Percentiles rank a stretch among this genome's conserved stretches.
These are phyloP conservation scores for Colletotrichum lentis DNA, from an alignment of 2,329 filamentous ascomycete genomes.

Conservation along the genomic window DNA sequence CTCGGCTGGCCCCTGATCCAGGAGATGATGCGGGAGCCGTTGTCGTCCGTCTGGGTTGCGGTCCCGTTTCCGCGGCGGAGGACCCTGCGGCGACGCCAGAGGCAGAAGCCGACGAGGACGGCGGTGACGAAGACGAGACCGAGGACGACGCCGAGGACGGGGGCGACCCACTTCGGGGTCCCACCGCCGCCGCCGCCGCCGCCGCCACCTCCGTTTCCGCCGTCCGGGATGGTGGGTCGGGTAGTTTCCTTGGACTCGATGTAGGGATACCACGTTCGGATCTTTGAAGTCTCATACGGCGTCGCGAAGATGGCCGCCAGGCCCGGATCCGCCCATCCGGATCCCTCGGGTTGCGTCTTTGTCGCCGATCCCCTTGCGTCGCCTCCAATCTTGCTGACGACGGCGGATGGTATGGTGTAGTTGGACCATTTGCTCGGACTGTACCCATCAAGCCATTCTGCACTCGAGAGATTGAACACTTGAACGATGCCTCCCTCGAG, in stretches of 20 bases:
- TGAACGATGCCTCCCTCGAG: slow-evolving; percentile 62
- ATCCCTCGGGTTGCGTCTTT: slow-evolving; percentile 67
- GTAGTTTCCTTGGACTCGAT: slow-evolving; percentile 45
- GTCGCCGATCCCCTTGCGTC: slow-evolving; percentile 73
- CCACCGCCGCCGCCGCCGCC: slow-evolving; percentile 42
- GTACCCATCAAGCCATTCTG: slow-evolving; percentile 75
- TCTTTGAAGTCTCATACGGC: slow-evolving; percentile 64
- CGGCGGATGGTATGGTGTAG: slow-evolving; percentile 74
- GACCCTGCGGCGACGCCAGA: slow-evolving; percentile 61
- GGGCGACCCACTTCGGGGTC: slow-evolving; percentile 66
- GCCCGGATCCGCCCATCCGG: slow-evolving; percentile 59
- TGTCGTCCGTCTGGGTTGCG: slow-evolving; percentile 56
- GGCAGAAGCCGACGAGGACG: slow-evolving; percentile 58
- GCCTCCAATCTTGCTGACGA: slow-evolving; percentile 74
- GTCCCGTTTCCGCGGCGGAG: slow-evolving; percentile 50
- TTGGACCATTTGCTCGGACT: slow-evolving; percentile 67
- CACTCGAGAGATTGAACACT: slow-evolving; percentile 76
- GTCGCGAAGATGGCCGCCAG: slow-evolving; percentile 64
- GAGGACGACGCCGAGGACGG: slow-evolving; percentile 69
- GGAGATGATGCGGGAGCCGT: slow-evolving; percentile 56
- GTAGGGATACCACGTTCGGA: slow-evolving; percentile 70
- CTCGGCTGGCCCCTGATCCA: slow-evolving; percentile 60
- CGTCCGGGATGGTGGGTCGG: slow-evolving; percentile 37
- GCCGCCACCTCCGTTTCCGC: slow-evolving; percentile 10
- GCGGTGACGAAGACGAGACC: slow-evolving; percentile 65